Base-by-base conservation (phyloP, 768 basidiomycete species). In the Trametes cubensis region DNA sequence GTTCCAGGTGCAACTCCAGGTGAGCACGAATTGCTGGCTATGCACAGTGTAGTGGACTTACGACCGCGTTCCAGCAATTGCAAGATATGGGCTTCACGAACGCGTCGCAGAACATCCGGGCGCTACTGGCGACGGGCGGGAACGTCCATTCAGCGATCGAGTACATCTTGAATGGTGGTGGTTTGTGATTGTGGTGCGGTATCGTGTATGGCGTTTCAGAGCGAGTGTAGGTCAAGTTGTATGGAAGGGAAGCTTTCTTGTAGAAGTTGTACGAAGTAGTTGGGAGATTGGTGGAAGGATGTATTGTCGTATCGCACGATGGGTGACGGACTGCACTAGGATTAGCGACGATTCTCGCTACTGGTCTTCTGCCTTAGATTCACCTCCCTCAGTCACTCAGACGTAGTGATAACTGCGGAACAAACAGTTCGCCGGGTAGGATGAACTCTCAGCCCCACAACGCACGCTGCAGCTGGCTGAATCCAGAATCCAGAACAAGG, bases 71-170 rank as follows among this genome's bases (percentile, higher is more conserved):
- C 14, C 66, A 94, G 90, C 94, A 95, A 88, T 74, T 98, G 70
- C 89, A 93, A 72, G 92, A 90, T 62, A 98, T 98, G 96, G 95
- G 94, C 1, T 93, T 98, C 75, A 85, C 82, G 54, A 94, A 96
- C 59, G 94, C 94, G 8, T 73, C 83, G 44, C 92, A 94, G 81
- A 98, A 98, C 72, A 81, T 98, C 7, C 82, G 95, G 4, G 95
- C 96, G 5, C 78, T 98, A 45, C 81, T 94, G 10, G 94, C 92
- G 51, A 95, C 94, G 0, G 94, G 86, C n/a, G 95, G 95, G 13
- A 95, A 94, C 68, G 92, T 97, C 18, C 85, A 97, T 71, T 82
- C 86, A 21, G 95, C 95, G 48, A 90, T 98, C 67, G 95, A 97
- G 75, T 94, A 96, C 71, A 95, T 98, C 66, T 81, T 98, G 59